A percentile compares a stretch with the other conserved stretches of the same genome.
These are phyloP conservation scores for Apiotrichum brassicae DNA, from an alignment of 1,284 basidiomycete species.

Conservation along the genomic window DNA sequence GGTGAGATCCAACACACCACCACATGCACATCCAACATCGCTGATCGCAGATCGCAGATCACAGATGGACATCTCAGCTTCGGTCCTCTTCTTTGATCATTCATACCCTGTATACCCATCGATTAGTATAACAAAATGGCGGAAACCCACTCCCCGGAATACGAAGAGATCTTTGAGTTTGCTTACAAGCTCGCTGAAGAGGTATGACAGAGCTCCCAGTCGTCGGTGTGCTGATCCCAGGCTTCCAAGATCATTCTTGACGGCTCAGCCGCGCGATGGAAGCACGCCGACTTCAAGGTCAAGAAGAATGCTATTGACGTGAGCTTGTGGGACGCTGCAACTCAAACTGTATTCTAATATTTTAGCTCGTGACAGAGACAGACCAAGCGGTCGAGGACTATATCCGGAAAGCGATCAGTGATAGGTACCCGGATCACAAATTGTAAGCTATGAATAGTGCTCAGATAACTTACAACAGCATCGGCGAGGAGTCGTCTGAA, in stretches of 20 bases:
- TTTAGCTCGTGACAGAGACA: conserved; percentile 78
- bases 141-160: conserved; percentile 3
- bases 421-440: conserved; percentile 67
- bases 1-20: too few species aligned
- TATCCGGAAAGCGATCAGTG: conserved; percentile 63
- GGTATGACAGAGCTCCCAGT: conserved; percentile 5
- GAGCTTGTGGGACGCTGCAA: conserved; percentile 1
- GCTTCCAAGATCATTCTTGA: conserved; percentile 21
- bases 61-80: too few species aligned
- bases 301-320: conserved; percentile 54
- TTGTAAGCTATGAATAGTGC: conserved; percentile 53
- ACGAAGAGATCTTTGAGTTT: conserved; percentile 27
- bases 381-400: conserved; percentile 86
- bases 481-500: conserved; percentile 82
- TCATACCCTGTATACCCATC: too few species aligned
- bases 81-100: too few species aligned
- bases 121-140: too few species aligned
- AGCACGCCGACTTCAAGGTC: conserved; percentile 15
- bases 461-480: conserved; percentile 41
- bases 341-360: background rate
- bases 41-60: too few species aligned
- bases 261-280: conserved; percentile 29
- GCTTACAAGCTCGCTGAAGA: conserved; percentile 17
- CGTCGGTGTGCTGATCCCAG: conserved; percentile 6
- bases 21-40: too few species aligned